A percentile compares a stretch with the other conserved stretches of the same genome.
phyloP scores from a whole-genome alignment of 2,329 filamentous ascomycete species.

The Calonectria honghensis region DNA sequence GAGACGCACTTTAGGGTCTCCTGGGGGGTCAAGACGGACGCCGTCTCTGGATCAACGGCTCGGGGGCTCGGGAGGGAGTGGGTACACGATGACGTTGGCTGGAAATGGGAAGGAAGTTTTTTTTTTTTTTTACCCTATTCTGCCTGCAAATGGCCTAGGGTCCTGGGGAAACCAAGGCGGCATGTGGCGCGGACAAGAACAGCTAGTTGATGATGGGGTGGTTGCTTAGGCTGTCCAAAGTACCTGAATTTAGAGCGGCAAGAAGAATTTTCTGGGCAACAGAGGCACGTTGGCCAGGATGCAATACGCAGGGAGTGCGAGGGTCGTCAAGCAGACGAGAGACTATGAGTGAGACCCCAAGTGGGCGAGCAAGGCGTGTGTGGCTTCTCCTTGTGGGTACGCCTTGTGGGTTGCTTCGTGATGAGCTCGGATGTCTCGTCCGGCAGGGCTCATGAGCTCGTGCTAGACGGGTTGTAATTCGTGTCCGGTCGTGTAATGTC shows the following conservation, averaged over 20 bases:
- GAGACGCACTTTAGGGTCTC: constrained; percentile 26
- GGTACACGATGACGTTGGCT: constrained; percentile 57
- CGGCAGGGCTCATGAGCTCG: constrained; percentile 38
- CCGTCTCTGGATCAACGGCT: constrained; percentile 53
- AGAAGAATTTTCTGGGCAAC: constrained; percentile 5
- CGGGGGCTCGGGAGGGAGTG: constrained; percentile 55
- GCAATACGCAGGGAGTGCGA: constrained; percentile 32
- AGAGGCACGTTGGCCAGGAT: constrained; percentile 20
- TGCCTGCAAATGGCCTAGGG: constrained; percentile 26
- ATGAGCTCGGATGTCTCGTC: constrained; percentile 40
- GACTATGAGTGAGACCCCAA: constrained; percentile 39
- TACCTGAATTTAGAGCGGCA: constrained; percentile 27
- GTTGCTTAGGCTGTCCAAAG: constrained; percentile 21
- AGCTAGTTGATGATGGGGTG: constrained; percentile 19
- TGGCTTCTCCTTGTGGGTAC: constrained; percentile 36
- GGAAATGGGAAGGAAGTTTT: constrained; percentile 38
- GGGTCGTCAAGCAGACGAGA: constrained; percentile 20
- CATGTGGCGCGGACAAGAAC: constrained; percentile 26
- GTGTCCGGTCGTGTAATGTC: constrained; percentile 37
- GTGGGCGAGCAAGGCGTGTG: constrained; percentile 29
- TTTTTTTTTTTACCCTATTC: constrained; percentile 8
- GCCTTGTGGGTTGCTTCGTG: constrained; percentile 38
- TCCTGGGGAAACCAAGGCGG: constrained; percentile 25
- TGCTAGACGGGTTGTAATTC: constrained; percentile 34
- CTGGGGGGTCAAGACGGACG: constrained; percentile 30